Evolutionary conservation across 768 basidiomycete genomes (phyloP).

Genomic region (Infundibulicybe gibba): DNA sequence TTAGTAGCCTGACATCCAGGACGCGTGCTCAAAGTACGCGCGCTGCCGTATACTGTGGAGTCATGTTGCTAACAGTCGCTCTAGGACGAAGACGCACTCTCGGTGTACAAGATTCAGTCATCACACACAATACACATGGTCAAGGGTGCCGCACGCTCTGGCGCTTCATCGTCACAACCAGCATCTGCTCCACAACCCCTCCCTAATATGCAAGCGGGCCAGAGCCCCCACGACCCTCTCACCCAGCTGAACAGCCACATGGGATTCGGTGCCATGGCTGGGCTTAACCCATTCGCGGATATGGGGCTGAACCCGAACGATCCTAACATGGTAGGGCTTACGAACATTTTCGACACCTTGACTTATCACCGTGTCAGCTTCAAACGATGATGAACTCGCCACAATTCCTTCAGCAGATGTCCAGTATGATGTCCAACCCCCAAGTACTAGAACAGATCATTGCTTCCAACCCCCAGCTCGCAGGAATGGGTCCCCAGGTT

Average conservation of each 20-base stretch:
- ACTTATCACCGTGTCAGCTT: slow-evolving; percentile 42
- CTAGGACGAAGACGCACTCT: slow-evolving; percentile 79
- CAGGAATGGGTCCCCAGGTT: slow-evolving; percentile 75
- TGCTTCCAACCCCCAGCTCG: slow-evolving; percentile 73
- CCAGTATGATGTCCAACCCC: slow-evolving; percentile 80
- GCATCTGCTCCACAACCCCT: slow-evolving; percentile 54
- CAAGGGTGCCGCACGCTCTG: slow-evolving; percentile 68
- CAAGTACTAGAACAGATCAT: slow-evolving; percentile 87
- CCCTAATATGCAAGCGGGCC: slow-evolving; percentile 88
- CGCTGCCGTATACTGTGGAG: neutral
- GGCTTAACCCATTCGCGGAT: slow-evolving; percentile 88
- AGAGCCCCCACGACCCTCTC: slow-evolving; percentile 84
- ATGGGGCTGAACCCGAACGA: slow-evolving; percentile 91
- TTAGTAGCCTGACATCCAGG: slow-evolving; percentile 31
- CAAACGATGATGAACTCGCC: slow-evolving; percentile 84
- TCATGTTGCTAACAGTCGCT: neutral
- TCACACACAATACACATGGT: slow-evolving; percentile 93
- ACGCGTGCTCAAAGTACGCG: slow-evolving; percentile 65
- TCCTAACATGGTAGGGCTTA: slow-evolving; percentile 79
- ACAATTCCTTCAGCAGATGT: slow-evolving; percentile 86
- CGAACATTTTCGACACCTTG: neutral
- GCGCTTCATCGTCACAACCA: slow-evolving; percentile 32
- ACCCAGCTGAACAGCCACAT: slow-evolving; percentile 77
- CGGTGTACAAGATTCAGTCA: slow-evolving; percentile 87
- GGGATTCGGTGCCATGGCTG: slow-evolving; percentile 78